phyloP scores from a whole-genome alignment of 78 protist species.

The Isochrysis galbana region DNA sequence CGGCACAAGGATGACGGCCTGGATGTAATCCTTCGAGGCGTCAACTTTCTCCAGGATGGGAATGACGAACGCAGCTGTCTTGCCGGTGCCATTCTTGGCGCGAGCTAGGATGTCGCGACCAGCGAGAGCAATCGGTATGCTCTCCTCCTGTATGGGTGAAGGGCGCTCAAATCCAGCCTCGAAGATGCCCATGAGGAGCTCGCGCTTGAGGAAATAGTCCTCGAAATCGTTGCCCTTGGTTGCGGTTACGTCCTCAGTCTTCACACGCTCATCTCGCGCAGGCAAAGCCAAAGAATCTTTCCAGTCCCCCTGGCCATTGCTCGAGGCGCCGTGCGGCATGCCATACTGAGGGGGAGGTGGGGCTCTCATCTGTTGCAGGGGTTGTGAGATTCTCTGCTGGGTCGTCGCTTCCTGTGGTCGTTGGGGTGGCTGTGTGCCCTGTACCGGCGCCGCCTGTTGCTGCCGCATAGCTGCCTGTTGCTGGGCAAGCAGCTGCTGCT shows the following conservation, averaged over 20 bases:
- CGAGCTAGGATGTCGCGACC: slow-evolving; percentile 92
- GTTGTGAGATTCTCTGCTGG: not conserved
- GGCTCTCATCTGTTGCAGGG: not conserved
- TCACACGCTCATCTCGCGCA: slow-evolving; percentile 44
- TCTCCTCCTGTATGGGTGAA: slow-evolving; percentile 97
- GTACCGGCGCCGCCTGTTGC: not conserved
- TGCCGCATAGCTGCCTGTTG: not conserved
- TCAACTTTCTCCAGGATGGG: slow-evolving; percentile 90
- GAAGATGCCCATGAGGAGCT: slow-evolving; percentile 94
- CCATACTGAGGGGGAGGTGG: not conserved
- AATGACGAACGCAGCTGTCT: slow-evolving; percentile 93
- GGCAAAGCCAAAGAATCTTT: slow-evolving; percentile 37
- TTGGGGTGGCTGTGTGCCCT: not conserved
- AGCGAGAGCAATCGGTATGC: slow-evolving; percentile 89
- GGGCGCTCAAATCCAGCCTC: slow-evolving; percentile 96
- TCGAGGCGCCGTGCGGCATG: not conserved
- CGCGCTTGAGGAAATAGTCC: slow-evolving; percentile 92
- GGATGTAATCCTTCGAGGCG: slow-evolving; percentile 64
- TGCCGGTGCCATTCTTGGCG: slow-evolving; percentile 99
- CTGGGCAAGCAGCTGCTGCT: not conserved
- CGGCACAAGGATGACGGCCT: slow-evolving; percentile 92
- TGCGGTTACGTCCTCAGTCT: slow-evolving; percentile 89
- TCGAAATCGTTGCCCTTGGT: slow-evolving; percentile 89
- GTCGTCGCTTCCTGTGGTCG: not conserved
- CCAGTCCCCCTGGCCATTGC: slow-evolving; percentile 48